phyloP scores from a whole-genome alignment of 148 eudicot species.

The Hydrangea macrophylla region DNA sequence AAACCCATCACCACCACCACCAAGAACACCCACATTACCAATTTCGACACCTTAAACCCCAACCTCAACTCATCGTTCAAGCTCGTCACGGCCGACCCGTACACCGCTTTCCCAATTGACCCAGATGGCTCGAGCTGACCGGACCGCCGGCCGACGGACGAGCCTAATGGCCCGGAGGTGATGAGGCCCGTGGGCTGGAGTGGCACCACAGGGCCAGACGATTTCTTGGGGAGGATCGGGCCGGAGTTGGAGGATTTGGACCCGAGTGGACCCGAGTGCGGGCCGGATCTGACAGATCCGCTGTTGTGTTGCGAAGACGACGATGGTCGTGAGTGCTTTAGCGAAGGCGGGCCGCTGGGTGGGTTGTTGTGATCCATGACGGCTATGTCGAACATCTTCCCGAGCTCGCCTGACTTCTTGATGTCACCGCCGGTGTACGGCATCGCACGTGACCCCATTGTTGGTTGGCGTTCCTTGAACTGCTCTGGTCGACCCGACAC shows the following conservation, averaged over 20 bases:
- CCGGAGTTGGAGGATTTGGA: slow-evolving; percentile 47
- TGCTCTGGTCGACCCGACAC: slow-evolving; percentile 77
- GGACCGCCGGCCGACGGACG: slow-evolving; percentile 39
- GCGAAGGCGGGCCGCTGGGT: slow-evolving; percentile 27
- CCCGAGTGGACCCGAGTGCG: slow-evolving; percentile 43
- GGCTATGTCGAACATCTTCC: slow-evolving; percentile 74
- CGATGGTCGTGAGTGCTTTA: slow-evolving; percentile 28
- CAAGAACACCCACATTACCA: slow-evolving; percentile 72
- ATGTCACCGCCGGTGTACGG: slow-evolving; percentile 88
- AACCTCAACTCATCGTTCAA: slow-evolving; percentile 46
- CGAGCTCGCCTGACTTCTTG: slow-evolving; percentile 83
- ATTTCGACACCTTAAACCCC: slow-evolving; percentile 64
- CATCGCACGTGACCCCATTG: slow-evolving; percentile 50
- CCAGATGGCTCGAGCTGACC: slow-evolving; percentile 37
- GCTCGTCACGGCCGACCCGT: slow-evolving; percentile 77
- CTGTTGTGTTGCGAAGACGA: slow-evolving; percentile 55
- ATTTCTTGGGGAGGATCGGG: slow-evolving; percentile 38
- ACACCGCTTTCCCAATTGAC: slow-evolving; percentile 32
- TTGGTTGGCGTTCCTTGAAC: slow-evolving; percentile 42
- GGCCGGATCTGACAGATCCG: slow-evolving; percentile 75
- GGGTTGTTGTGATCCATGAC: slow-evolving; percentile 21
- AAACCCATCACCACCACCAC: slow-evolving; percentile 71
- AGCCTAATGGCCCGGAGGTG: slow-evolving; percentile 69
- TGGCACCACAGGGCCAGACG: slow-evolving; percentile 57
- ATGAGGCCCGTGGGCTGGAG: slow-evolving; percentile 83